Conservation (phyloP, 495 filamentous ascomycete genomes). For the Penicillium turbatum region DNA sequence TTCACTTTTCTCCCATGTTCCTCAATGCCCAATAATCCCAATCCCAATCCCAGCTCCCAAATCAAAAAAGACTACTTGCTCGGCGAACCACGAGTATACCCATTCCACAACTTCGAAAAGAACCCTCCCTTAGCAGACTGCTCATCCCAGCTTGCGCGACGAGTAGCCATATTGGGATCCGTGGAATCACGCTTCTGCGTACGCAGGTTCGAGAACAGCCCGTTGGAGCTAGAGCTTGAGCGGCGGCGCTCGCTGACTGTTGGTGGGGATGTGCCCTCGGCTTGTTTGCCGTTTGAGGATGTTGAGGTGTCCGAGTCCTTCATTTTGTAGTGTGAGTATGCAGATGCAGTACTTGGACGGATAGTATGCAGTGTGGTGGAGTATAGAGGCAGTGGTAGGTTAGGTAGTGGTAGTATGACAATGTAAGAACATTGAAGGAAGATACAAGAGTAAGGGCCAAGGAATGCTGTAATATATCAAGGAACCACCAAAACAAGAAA, state of each 20-base stretch:
- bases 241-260: constrained; percentile 30
- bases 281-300: constrained; percentile 13
- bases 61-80: not conserved
- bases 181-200: constrained; percentile 48
- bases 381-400: not conserved
- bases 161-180: constrained; percentile 35
- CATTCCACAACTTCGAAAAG: constrained; percentile 53
- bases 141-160: constrained; percentile 49
- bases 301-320: constrained; percentile 27
- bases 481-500: not conserved
- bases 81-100: constrained; percentile 31
- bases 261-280: constrained; percentile 1
- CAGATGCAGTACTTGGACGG: too few relatives aligned
- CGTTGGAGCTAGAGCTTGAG: constrained; percentile 28
- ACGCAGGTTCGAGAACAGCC: constrained; percentile 46
- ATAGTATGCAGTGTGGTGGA: not conserved
- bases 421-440: not conserved
- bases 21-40: too few relatives aligned
- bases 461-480: not conserved
- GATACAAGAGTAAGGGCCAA: not conserved
- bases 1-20: too few relatives aligned
- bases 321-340: not conserved
- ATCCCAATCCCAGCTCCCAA: too few relatives aligned
- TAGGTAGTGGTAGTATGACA: not conserved
- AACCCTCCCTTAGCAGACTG: constrained; percentile 41